Base-by-base conservation (phyloP, 306 rosid genomes). In the Morella rubra region DNA sequence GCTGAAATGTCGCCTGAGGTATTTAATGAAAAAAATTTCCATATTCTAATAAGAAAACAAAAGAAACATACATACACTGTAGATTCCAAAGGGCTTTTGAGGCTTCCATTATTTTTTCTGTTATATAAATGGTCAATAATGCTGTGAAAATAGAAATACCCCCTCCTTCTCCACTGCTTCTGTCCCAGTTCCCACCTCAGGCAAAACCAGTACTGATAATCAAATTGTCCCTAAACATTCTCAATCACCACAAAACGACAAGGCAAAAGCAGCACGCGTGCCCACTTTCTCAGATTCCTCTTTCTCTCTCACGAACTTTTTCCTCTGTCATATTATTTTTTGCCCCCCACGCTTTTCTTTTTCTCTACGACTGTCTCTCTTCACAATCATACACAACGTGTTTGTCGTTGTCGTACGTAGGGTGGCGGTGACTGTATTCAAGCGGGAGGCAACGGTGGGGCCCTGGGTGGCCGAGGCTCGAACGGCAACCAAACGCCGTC, bases 1-100 rank as follows among this genome's bases (percentile, higher is more conserved):
- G 92, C 96, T 66, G 99, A 90, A 83, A 78, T 88, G 59, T 89
- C 94, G 41, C 82, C 93, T 3, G 97, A 90, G 96, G 99, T 91
- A 81, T 14, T 40, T 66, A 32, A 2, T 6, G 0, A 69, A 7
- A 3, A 64, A 51, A 24, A 46, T 32, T 32, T 32, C 37, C 37
- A 32, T 32, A 32, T 32, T 32, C 37, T 32, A 2, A 32, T 32
- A 32, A 32, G 37, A 47, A 20, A 16, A 12, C 7, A 51, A 6
- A 2, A 6, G 10, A 5, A 2, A 65, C 66, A 11, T 47, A 9
- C 13, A 47, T 47, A 47, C 14, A 10, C 2, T 12, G 10, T 16
- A 51, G 14, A 47, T 47, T 51, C 8, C 3, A 51, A 14, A 51
- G 16, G 16, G 14, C 37, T 32, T 32, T 32, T 32, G 1, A 15